Percentiles rank a stretch among this genome's conserved stretches.
These are phyloP conservation scores for Pulveroboletus sp. DNA, from an alignment of 768 basidiomycete species.

Conservation along the genomic window DNA sequence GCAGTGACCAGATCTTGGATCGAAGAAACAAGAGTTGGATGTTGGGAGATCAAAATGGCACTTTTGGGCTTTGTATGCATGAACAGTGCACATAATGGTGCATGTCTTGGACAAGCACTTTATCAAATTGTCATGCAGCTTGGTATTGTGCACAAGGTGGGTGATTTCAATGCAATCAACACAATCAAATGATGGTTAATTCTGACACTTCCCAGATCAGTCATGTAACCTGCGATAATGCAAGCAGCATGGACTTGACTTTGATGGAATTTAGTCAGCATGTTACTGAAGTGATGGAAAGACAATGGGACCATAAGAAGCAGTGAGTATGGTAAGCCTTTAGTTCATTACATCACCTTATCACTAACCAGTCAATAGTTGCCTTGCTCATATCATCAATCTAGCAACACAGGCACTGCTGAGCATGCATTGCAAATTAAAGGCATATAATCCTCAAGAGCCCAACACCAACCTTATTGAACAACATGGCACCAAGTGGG, in stretches of 20 bases:
- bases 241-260: neutral
- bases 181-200: too few relatives aligned
- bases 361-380: neutral
- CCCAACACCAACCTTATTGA: neutral
- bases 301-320: neutral
- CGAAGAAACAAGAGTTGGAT: neutral
- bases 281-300: neutral
- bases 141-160: conserved; percentile 30
- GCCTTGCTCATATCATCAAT: neutral
- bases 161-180: conserved; percentile 10
- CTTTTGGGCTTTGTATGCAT: conserved; percentile 36
- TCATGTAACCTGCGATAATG: too few relatives aligned
- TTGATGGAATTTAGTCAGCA: neutral
- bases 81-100: conserved; percentile 38
- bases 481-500: neutral
- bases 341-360: neutral
- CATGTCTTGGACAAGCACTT: conserved; percentile 35
- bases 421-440: too few relatives aligned
- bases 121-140: conserved; percentile 32
- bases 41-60: conserved; percentile 7
- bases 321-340: neutral
- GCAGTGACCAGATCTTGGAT: neutral
- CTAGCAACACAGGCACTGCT: neutral
- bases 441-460: too few relatives aligned
- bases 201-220: too few relatives aligned